Base-by-base conservation (phyloP, 1,284 basidiomycete species). In the Fomes fomentarius region DNA sequence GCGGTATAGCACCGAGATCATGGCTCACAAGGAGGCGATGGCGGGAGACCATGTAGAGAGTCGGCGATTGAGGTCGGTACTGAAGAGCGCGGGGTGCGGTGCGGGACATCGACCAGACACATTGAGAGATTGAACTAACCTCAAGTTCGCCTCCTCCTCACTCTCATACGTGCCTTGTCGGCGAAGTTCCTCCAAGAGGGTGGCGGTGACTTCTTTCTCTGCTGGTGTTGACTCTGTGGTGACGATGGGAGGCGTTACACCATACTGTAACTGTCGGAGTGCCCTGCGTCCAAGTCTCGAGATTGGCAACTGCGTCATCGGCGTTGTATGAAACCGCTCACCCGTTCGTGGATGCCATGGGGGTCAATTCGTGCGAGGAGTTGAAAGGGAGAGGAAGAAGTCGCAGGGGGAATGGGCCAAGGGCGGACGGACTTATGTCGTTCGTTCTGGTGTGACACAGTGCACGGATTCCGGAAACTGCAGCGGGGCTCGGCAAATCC, bases 191-290 rank as follows among this genome's bases (percentile, higher is more conserved):
- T 92, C 87, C 87, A 94, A 89, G 58, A 96, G 79, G 26, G 89
- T 89, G 33, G 83, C 74, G 0, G 95, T 97, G 15, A 96, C 85
- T 69, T 86, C 84, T 77, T 91, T 82, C 74, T 91, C 82, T 70
- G 84, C 77, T 65, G 87, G 76, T 57, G 78, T 84, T 39, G 90
- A 93, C 60, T 89, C 87, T 25, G 77, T 78, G 17, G 82, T 82
- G 52, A 93, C 90, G 67, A 99, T 96, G 45, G 96, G 96, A 40
- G 94, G 91, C 14, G 96, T 98, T 41, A 93, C 89, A 57, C 90
- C 90, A 72, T 81, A 85, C 40, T 56, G n/a, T n/a, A n/a, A n/a
- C n/a, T n/a, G n/a, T 48, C n/a, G 52, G 22, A 26, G 47, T 28
- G 52, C 39, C 41, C 54, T 56, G 48, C 26, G 30, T 17, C 19